phyloP scores from a whole-genome alignment of 2,329 filamentous ascomycete genomes.

The Trichophyton rubrum region DNA sequence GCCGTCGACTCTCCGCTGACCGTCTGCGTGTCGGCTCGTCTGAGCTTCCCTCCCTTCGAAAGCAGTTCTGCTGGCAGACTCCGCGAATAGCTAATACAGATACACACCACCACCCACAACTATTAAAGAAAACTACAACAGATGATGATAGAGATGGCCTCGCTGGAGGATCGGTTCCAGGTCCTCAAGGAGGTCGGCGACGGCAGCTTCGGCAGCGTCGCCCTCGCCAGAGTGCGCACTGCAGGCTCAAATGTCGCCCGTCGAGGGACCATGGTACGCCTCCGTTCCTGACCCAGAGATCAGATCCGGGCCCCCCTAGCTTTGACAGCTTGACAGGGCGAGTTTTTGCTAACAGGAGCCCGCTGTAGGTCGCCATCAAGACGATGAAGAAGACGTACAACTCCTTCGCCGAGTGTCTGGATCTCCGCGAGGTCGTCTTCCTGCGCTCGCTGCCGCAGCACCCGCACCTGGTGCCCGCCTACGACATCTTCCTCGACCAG shows the following conservation, averaged over 20 bases:
- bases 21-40: background rate
- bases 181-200: constrained; percentile 96
- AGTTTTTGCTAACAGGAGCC: too few relatives aligned
- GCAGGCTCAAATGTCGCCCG: constrained; percentile 81
- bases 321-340: background rate
- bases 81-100: constrained; percentile 22
- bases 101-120: background rate
- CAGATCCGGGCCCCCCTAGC: background rate
- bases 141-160: constrained; percentile 27
- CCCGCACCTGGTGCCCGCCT: constrained; percentile 84
- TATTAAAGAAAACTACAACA: constrained; percentile 12
- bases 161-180: constrained; percentile 86
- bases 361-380: constrained; percentile 79
- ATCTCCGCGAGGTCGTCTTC: constrained; percentile 94
- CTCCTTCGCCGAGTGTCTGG: constrained; percentile 76
- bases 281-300: background rate
- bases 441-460: constrained; percentile 77
- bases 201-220: constrained; percentile 95
- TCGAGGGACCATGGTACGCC: constrained; percentile 70
- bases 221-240: constrained; percentile 77
- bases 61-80: constrained; percentile 9
- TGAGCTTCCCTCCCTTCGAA: background rate
- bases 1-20: background rate
- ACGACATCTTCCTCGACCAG: constrained; percentile 96
- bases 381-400: constrained; percentile 99